Base-by-base conservation (phyloP, 495 filamentous ascomycete species). In the Penicillium coffeae region DNA sequence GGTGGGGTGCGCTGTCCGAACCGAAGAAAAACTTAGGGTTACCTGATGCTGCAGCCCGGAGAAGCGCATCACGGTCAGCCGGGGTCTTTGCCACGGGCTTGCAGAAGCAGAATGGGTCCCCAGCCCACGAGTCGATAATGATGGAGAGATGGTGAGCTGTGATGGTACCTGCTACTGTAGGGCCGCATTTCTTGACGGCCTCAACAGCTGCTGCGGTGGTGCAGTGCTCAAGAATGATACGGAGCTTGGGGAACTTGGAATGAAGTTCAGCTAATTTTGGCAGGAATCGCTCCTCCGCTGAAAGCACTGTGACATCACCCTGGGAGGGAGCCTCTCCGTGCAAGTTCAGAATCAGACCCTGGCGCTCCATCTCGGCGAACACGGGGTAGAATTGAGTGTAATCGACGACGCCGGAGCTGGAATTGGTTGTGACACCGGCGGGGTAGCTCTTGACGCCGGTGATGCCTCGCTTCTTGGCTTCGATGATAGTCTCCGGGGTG, bases 31-130 rank as follows among this genome's bases (percentile, higher is more conserved):
- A 95, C 60, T 90, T 90, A 3, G 80, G 74, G 51, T 85, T 75
- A 14, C 87, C 83, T 20, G 73, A 80, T 7, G 78, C 76, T 6
- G 80, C 80, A 4, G 89, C 84, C 38, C 78, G 76, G 48, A 95
- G 68, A 42, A 95, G 76, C 6, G 89, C 87, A 13, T 81, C 77
- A 7, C 91, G 80, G 60, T 95, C 91, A 14, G 76, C 75, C 3
- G 88, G 84, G 3, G 73, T 76, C 65, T 90, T 90, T 45, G 87
- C 84, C 30, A 88, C 80, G 10, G 87, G 89, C 69, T 95, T 95
- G 77, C 90, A 95, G 75, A 89, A 94, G 58, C 80, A 82, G 73
- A 88, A 86, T 32, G 86, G 79, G 53, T 94, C 86, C 46, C 81
- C 82, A 0, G 79, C 79, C 73, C 82, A 86, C 51, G 87, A 81